Evolutionary conservation across 805 yeast species (phyloP), one percentile per base, ranked within the genome.

Genomic region (Ogataea nitratoaversa): DNA sequence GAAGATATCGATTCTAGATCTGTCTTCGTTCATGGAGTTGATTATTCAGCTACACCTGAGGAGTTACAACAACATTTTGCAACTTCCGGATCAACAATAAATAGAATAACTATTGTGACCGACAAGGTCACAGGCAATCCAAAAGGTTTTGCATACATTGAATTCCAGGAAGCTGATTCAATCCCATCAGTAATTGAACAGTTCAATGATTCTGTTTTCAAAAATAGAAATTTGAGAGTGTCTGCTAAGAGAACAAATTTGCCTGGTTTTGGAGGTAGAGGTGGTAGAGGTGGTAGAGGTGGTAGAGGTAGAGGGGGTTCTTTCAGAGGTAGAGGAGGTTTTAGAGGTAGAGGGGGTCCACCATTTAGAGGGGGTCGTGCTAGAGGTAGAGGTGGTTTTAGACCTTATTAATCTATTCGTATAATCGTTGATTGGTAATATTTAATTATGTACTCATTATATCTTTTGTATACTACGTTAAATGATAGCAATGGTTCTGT

Each of bases 101-200:
- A 84, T 55, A 73, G 95, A 52, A 88, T 87, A 25, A 86, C 93
- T 3, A 86, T 88, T 34, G 64, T 83, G 59, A 68, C 76, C 41
- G 85, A 87, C 63, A 82, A 80, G 60, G 62, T 66, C 51, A 79
- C 93, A 0, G 95, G 95, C 6, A 82, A 76, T 47, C 93, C 96
- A 32, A 83, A 83, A 62, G 96, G 96, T 1, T 86, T 73, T 64
- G 95, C 95, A 2, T 88, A 86, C 60, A 72, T 88, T 46, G 96
- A 88, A 59, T 88, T 86, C 56, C 74, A 79, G n/a, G 84, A 76
- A 53, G 73, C 77, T 11, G 70, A 71, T n/a, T 69, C 73, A 11
- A 89, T 85, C 6, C 67, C 74, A 16, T 70, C 73, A 44, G 95
- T 95, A 1, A 68, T 86, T 32, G 67, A 72, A 13, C 44, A 49